Evolutionary conservation across 208 protist species (phyloP).

Genomic region (Naegleria lovaniensis): DNA sequence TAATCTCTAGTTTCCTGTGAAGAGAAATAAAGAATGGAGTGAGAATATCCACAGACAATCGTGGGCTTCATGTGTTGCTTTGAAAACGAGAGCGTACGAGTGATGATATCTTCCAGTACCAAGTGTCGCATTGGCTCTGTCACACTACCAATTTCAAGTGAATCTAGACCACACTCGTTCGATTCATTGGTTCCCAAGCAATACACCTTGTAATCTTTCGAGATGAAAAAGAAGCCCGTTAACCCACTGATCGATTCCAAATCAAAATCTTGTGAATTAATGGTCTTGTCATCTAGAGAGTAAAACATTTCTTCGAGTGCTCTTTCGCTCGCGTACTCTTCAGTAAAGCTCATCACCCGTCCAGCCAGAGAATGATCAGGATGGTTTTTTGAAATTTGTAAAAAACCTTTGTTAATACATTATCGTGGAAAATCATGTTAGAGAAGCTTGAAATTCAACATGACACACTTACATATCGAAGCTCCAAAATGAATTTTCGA

Average conservation of each 20-base stretch:
- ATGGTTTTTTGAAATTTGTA: neutral
- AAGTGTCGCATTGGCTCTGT: neutral
- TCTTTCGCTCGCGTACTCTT: neutral
- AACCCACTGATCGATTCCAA: neutral
- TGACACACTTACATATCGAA: neutral
- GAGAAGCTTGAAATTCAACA: neutral
- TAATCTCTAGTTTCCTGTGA: neutral
- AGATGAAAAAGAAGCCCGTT: neutral
- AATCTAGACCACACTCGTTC: neutral
- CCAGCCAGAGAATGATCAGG: neutral
- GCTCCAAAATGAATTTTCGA: neutral
- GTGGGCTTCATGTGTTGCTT: neutral
- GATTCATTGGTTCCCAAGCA: neutral
- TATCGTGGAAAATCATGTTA: too few relatives aligned
- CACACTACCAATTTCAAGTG: neutral
- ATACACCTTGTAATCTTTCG: neutral
- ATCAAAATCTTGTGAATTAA: neutral
- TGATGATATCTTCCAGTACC: neutral
- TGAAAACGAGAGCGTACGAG: neutral
- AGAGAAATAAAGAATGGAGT: neutral
- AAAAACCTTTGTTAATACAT: neutral
- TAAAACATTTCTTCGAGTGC: neutral
- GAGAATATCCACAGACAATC: neutral
- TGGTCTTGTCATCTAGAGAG: neutral
- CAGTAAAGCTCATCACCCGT: neutral